Evolutionary conservation across 805 yeast species (phyloP).

Genomic region (Candida ulmi): DNA sequence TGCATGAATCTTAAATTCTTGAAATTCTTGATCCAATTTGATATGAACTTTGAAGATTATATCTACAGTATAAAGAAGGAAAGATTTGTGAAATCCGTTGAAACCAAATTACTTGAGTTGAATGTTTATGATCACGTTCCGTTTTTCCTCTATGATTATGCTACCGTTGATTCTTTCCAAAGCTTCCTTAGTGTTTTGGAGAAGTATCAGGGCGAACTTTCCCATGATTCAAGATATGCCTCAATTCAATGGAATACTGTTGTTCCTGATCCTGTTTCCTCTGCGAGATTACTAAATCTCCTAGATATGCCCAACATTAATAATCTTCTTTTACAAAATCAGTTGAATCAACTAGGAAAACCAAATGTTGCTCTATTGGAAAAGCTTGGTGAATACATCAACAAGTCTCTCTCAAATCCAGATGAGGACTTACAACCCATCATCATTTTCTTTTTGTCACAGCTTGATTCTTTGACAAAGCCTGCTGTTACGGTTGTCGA

Average conservation of each 20-base stretch:
- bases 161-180: conserved; percentile 7
- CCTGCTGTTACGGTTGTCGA: conserved; percentile 4
- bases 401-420: background rate
- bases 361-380: conserved; percentile 13
- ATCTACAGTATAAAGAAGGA: conserved; percentile 12
- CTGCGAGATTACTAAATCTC: conserved; percentile 7
- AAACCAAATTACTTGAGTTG: conserved; percentile 2
- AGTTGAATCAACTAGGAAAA: conserved; percentile 7
- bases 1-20: conserved; percentile 20
- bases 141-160: conserved; percentile 9
- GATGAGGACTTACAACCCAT: conserved; percentile 2
- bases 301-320: conserved; percentile 10
- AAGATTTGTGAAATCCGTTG: conserved; percentile 6
- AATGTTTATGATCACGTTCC: conserved; percentile 8
- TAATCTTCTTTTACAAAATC: conserved; percentile 9
- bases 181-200: conserved; percentile 1
- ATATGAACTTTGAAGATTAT: conserved; percentile 12
- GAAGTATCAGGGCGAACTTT: background rate
- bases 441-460: conserved; percentile 3
- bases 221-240: background rate
- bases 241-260: conserved; percentile 15
- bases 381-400: conserved; percentile 9
- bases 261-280: conserved; percentile 4
- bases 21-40: conserved; percentile 10
- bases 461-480: conserved; percentile 1